These are phyloP conservation scores for Podosphaera xanthii DNA, from an alignment of 2,329 filamentous ascomycete genomes.

Conservation along the genomic window DNA sequence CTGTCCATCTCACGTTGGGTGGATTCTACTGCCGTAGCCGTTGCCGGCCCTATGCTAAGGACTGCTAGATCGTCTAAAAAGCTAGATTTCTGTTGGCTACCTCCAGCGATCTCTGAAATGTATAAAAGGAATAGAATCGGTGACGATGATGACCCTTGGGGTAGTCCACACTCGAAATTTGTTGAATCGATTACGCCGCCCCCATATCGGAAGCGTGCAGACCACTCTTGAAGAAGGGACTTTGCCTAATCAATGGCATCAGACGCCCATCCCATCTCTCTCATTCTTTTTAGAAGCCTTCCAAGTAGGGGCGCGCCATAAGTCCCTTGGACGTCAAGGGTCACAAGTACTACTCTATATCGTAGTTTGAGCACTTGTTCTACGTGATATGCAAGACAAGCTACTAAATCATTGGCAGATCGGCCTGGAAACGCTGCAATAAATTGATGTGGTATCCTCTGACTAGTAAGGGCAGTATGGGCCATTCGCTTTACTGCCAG, in stretches of 20 bases:
- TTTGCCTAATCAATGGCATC: neutral
- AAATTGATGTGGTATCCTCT: neutral
- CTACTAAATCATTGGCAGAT: neutral
- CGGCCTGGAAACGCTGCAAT: neutral
- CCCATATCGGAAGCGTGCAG: neutral
- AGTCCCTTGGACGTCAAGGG: neutral
- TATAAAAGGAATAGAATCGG: neutral
- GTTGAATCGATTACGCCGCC: neutral
- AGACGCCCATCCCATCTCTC: neutral
- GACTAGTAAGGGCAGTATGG: neutral
- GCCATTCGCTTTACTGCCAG: neutral
- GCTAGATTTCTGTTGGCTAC: neutral
- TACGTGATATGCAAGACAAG: neutral
- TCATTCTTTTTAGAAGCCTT: neutral
- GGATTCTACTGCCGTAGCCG: too few relatives aligned
- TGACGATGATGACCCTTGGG: neutral
- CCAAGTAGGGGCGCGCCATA: neutral
- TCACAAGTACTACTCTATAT: neutral
- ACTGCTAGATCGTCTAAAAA: too few relatives aligned
- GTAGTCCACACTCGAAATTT: neutral
- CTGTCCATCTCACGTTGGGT: too few relatives aligned
- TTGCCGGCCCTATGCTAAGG: too few relatives aligned
- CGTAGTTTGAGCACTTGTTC: neutral
- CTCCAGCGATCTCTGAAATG: neutral
- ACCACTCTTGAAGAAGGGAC: neutral